These are phyloP conservation scores for Solanum commersonii DNA, from an alignment of 257 asterid genomes.

Conservation along the genomic window DNA sequence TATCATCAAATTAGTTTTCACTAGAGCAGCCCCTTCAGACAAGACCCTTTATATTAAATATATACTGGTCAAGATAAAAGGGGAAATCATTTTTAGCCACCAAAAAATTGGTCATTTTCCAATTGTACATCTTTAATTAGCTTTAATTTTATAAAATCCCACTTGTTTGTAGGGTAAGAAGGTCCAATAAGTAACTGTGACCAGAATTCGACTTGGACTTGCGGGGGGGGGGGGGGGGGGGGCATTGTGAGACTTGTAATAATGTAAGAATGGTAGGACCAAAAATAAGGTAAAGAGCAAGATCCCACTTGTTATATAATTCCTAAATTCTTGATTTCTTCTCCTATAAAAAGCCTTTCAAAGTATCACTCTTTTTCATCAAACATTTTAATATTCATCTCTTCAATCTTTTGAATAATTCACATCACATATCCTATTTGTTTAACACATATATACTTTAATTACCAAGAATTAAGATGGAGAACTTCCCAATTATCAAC, in stretches of 20 bases:
- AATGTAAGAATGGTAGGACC: not conserved
- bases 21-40: not conserved
- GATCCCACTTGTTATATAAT: not conserved
- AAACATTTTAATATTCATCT: not conserved
- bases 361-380: not conserved
- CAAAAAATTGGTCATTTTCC: not conserved
- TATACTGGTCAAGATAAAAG: not conserved
- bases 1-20: not conserved
- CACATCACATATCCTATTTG: not conserved
- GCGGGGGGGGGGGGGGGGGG: not conserved
- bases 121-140: not conserved
- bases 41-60: not conserved
- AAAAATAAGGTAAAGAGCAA: not conserved
- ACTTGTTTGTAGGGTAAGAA: not conserved
- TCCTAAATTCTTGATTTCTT: not conserved
- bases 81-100: not conserved
- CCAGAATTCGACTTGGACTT: not conserved
- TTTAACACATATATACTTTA: not conserved
- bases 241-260: not conserved
- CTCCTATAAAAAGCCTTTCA: not conserved
- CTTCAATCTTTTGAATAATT: not conserved
- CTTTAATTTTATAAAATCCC: not conserved
- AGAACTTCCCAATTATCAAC: conserved; percentile 9
- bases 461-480: conserved; percentile 2
- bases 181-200: not conserved